Evolutionary conservation across 208 protist genomes (phyloP).

Genomic region (Acanthamoeba culbertsoni): DNA sequence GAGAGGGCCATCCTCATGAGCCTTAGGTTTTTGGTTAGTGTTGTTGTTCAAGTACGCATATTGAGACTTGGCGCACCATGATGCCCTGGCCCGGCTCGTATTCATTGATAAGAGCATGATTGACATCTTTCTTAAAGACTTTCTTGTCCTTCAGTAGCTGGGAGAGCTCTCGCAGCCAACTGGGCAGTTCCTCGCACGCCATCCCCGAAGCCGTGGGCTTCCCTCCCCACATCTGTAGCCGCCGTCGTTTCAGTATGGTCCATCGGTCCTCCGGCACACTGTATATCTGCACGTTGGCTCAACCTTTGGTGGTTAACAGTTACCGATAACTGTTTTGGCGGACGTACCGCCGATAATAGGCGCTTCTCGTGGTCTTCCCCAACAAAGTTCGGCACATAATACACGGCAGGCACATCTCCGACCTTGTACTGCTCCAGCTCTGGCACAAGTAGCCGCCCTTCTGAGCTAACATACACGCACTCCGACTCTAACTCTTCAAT

Average conservation of each 20-base stretch:
- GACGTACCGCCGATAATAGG: not conserved
- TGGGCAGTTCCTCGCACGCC: not conserved
- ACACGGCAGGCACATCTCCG: not conserved
- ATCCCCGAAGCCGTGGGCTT: not conserved
- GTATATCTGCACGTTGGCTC: not conserved
- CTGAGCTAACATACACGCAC: not conserved
- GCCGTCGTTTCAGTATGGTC: not conserved
- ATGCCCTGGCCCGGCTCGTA: conserved; percentile 41
- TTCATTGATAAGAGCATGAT: conserved; percentile 42
- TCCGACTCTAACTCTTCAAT: not conserved
- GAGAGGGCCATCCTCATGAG: conserved; percentile 20
- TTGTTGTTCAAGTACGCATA: not conserved
- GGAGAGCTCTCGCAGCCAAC: not conserved
- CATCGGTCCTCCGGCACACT: not conserved
- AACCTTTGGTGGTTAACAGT: not conserved
- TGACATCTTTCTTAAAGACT: not conserved
- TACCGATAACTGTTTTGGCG: not conserved
- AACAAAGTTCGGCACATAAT: conserved; percentile 25
- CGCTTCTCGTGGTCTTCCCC: not conserved
- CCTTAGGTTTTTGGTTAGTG: not conserved
- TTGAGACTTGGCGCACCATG: not conserved
- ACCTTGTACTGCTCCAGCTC: not conserved
- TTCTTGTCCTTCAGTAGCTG: not conserved
- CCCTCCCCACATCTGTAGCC: conserved; percentile 27
- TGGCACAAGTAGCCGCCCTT: not conserved